Conservation (phyloP, 306 rosid species). For the Ochetophila trinervis region DNA sequence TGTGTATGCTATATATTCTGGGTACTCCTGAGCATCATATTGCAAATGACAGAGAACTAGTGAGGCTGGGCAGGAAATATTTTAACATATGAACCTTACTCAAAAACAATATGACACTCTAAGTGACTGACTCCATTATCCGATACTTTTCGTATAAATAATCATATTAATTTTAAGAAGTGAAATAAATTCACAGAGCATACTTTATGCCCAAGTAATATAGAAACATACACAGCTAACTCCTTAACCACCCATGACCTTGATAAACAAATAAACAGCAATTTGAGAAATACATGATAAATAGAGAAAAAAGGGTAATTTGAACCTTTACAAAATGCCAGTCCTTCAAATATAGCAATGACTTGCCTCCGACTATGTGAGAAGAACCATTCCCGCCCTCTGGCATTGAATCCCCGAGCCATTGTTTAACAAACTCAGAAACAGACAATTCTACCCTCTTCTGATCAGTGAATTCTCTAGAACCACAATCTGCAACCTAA, state of each 20-base stretch:
- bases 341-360: constrained; percentile 79
- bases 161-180: not conserved
- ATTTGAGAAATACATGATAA: not conserved
- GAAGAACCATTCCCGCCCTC: constrained; percentile 23
- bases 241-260: not conserved
- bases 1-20: constrained; percentile 66
- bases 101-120: not conserved
- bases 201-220: not conserved
- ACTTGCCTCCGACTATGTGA: constrained; percentile 23
- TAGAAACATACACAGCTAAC: not conserved
- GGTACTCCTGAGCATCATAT: constrained; percentile 67
- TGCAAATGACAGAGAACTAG: constrained; percentile 25
- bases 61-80: constrained; percentile 19
- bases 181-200: not conserved
- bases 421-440: constrained; percentile 53
- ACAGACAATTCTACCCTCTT: constrained; percentile 72
- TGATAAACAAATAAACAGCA: too few species aligned
- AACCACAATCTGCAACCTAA: constrained; percentile 84
- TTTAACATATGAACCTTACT: constrained; percentile 5
- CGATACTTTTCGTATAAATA: not conserved
- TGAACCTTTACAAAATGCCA: constrained; percentile 96
- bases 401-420: constrained; percentile 40
- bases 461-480: constrained; percentile 84
- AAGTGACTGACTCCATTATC: not conserved
- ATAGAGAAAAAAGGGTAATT: constrained; percentile 1